Evolutionary conservation across 2,329 filamentous ascomycete genomes (phyloP).

Genomic region (Pseudocercospora vitis): DNA sequence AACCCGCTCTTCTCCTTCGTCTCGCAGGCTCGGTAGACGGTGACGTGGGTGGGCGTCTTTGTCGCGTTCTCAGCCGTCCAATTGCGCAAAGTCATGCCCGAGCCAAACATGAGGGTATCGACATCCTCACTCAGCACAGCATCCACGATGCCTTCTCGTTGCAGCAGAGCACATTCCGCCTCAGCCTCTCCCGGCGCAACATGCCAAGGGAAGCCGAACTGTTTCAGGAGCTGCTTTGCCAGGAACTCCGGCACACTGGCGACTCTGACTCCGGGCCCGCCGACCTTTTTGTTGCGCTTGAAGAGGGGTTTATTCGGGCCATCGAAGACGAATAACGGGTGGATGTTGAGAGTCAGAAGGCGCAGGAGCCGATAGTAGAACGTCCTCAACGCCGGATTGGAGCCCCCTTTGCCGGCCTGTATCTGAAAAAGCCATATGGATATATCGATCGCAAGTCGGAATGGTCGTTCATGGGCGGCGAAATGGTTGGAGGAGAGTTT

Average conservation of each 20-base stretch:
- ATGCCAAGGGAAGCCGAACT: slow-evolving; percentile 83
- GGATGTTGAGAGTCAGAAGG: slow-evolving; percentile 72
- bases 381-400: slow-evolving; percentile 85
- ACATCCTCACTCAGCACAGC: slow-evolving; percentile 95
- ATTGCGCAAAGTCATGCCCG: slow-evolving; percentile 47
- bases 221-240: slow-evolving; percentile 77
- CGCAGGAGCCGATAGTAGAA: slow-evolving; percentile 88
- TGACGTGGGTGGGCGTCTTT: slow-evolving; percentile 79
- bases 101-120: slow-evolving; percentile 56
- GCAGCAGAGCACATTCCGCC: slow-evolving; percentile 87
- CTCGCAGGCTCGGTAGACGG: slow-evolving; percentile 68
- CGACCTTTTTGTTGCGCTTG: slow-evolving; percentile 77
- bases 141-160: slow-evolving; percentile 80
- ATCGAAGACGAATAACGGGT: slow-evolving; percentile 88
- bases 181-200: slow-evolving; percentile 93
- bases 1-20: slow-evolving; percentile 61
- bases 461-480: slow-evolving; percentile 66
- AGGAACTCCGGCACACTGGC: slow-evolving; percentile 69
- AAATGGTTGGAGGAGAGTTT: slow-evolving; percentile 79
- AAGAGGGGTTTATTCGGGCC: slow-evolving; percentile 80
- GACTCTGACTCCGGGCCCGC: slow-evolving; percentile 59
- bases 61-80: slow-evolving; percentile 73
- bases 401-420: slow-evolving; percentile 78
- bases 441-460: slow-evolving; percentile 88
- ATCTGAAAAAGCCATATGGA: slow-evolving; percentile 97